Evolutionary conservation across 257 asterid genomes (phyloP), one percentile per base, ranked within the genome.

Genomic region (Primulina tabacum): DNA sequence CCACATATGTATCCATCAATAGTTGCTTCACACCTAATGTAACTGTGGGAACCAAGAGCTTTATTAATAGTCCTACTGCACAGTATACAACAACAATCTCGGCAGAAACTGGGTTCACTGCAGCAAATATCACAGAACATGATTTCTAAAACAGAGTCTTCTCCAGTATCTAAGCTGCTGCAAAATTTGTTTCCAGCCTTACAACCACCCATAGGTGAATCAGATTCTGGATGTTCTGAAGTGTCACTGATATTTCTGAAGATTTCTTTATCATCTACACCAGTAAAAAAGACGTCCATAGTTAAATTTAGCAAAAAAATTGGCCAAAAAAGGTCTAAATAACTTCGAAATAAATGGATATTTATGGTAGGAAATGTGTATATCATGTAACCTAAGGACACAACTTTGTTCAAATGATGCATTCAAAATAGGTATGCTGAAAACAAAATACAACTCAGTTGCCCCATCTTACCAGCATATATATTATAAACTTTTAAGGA

Each of bases 61-160:
- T 77, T 75, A 67, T 71, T 72, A 11, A 88, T 75, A 30, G 69
- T 79, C 82, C 78, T 80, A 69, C 86, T 76, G 79, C 98, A 93
- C 24, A 90, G 83, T 64, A 93, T 87, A 78, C 98, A 93, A 67
- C 95, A 87, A 75, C 98, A 93, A 34, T 86, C 90, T 73, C 90
- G 80, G 80, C 98, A 93, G 69, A 87, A 93, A 63, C 78, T 78
- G 59, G 90, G 88, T 66, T 86, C 94, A 64, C 77, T 69, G 76
- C 98, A 93, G 84, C 98, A 93, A 69, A 80, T 67, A 71, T 90
- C 96, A 69, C 97, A 93, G 67, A 72, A 53, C 90, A 85, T 82
- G 79, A 80, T 47, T 71, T 69, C 78, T 34, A 81, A 61, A 80
- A 66, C 65, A 57, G 86, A 40, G 56, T 80, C 75, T 70, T 63